Conservation (phyloP, 306 rosid species). For the Hylodesmum podocarpum region DNA sequence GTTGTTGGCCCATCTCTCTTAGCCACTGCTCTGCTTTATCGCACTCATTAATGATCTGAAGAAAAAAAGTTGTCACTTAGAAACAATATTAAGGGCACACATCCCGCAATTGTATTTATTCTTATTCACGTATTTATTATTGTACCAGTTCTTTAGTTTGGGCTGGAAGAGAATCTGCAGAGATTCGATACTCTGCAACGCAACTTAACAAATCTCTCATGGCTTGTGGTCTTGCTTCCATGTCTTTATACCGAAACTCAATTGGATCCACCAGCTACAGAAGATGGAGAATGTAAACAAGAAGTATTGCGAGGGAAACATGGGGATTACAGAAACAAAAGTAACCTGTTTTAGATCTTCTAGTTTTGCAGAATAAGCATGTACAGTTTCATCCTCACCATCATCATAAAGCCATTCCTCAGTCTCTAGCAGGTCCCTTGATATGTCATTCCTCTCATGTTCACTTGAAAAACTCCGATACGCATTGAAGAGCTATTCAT, state of each 20-base stretch:
- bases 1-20: conserved; percentile 61
- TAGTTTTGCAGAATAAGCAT: conserved; percentile 69
- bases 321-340: conserved; percentile 25
- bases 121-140: background rate
- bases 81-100: background rate
- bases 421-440: conserved; percentile 66
- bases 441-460: conserved; percentile 64
- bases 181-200: conserved; percentile 42
- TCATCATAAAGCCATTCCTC: conserved; percentile 86
- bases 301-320: background rate
- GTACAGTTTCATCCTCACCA: conserved; percentile 75
- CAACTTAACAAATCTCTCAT: conserved; percentile 43
- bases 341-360: conserved; percentile 75
- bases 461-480: conserved; percentile 69
- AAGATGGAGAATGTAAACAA: conserved; percentile 22
- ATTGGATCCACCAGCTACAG: conserved; percentile 72
- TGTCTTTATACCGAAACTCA: conserved; percentile 65
- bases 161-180: conserved; percentile 35
- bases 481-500: conserved; percentile 63
- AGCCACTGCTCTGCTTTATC: conserved; percentile 81
- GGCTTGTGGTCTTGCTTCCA: conserved; percentile 70
- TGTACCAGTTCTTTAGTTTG: conserved; percentile 40
- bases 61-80: conserved; percentile 18
- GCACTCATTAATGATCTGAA: conserved; percentile 59
- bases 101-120: background rate